Base-by-base conservation (phyloP, 2,329 filamentous ascomycete genomes). In the Epicoccum nigrum region DNA sequence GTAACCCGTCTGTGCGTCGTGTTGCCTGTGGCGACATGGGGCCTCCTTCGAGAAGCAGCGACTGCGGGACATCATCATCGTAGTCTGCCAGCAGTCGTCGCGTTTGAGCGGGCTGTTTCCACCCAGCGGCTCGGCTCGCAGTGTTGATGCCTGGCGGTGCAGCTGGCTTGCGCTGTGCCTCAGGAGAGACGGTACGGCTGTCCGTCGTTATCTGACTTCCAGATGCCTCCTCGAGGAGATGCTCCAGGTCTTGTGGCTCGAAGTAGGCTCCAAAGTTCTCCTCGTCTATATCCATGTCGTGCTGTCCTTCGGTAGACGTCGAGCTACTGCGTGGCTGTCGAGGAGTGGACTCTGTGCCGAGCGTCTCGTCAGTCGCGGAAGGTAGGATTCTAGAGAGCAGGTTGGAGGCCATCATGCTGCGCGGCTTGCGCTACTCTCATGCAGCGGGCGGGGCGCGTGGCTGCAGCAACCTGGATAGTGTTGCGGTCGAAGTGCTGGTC, bases 31-130 rank as follows among this genome's bases (percentile, higher is more conserved):
- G 58, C 11, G 51, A 49, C 9, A 50, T 54, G 67, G 74, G 51
- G 66, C 74, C 74, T 28, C 75, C 80, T 70, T 87, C 85, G 31
- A 86, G 75, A 23, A 88, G 72, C 30, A 88, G 72, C 7, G 85
- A 87, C 46, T 80, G 80, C 2, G 85, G 85, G 2, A 88, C 85
- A 60, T 86, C 84, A 42, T 85, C 83, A 12, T 54, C 45, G 32
- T 65, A 60, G 40, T 84, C 81, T 27, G 65, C 31, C 6, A 59
- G 60, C 4, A 54, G 35, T 9, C 46, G 51, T 38, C 55, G 63
- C 27, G 54, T 58, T 45, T 58, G 53, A 15, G 52, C 47, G 27
- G 69, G 58, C 32, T 71, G 69, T 58, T 73, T 71, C 75, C 75
- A 76, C 19, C 61, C 62, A 40, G 66, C 68, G 33, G 68, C 66